These are phyloP conservation scores for Drosera capensis DNA, from an alignment of 148 eudicot species.

Conservation along the genomic window DNA sequence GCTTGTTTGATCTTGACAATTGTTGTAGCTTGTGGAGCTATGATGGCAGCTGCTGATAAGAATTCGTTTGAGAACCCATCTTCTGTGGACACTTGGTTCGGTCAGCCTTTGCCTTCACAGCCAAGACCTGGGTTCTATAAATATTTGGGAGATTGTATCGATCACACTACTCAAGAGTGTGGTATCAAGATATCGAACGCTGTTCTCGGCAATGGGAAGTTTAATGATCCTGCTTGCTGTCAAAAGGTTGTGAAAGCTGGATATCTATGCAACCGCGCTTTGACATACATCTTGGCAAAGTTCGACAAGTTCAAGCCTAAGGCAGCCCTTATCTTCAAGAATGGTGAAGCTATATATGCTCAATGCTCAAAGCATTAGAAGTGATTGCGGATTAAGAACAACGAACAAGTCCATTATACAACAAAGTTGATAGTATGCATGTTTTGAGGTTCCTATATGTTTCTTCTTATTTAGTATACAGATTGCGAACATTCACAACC, in stretches of 20 bases:
- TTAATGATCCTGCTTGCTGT: background rate
- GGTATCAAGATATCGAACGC: constrained; percentile 3
- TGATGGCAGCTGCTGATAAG: too few relatives aligned
- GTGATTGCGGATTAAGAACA: too few relatives aligned
- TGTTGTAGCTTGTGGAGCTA: too few relatives aligned
- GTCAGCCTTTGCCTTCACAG: constrained; percentile 6
- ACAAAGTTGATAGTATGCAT: too few relatives aligned
- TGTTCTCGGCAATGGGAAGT: background rate
- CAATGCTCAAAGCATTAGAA: too few relatives aligned
- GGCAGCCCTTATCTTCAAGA: background rate
- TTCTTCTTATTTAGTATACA: too few relatives aligned
- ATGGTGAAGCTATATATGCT: background rate
- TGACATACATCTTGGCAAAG: background rate
- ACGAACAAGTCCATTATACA: too few relatives aligned
- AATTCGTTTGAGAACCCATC: constrained; percentile 3
- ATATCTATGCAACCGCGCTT: constrained; percentile 1
- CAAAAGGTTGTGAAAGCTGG: background rate
- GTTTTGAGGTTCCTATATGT: too few relatives aligned
- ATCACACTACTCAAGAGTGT: constrained; percentile 6
- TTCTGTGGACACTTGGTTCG: constrained; percentile 8
- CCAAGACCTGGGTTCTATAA: constrained; percentile 7
- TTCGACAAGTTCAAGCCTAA: constrained; percentile 3
- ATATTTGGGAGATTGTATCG: constrained; percentile 12
- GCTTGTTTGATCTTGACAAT: too few relatives aligned
- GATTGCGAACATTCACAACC: too few relatives aligned